Conservation (phyloP, 2,329 filamentous ascomycete genomes). For the Magnaporthiopsis incrustans region DNA sequence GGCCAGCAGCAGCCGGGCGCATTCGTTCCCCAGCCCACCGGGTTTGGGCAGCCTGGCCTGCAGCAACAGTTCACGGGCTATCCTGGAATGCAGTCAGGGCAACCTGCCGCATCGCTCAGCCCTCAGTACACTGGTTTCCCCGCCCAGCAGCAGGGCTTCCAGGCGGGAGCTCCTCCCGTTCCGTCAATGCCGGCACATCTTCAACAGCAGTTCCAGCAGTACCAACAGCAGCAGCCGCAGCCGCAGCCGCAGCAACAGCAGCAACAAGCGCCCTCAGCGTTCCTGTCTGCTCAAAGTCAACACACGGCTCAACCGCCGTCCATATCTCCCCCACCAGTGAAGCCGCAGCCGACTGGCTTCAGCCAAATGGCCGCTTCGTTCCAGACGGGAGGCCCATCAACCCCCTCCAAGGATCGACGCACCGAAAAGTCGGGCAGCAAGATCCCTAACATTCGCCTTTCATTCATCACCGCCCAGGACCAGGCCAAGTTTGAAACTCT, state of each 20-base stretch:
- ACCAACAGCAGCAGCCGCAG: constrained; percentile 40
- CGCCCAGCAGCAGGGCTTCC: constrained; percentile 47
- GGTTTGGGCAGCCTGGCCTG: constrained; percentile 47
- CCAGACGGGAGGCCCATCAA: constrained; percentile 34
- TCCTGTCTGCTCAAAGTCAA: constrained; percentile 37
- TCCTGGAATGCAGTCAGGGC: constrained; percentile 45
- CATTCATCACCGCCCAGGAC: constrained; percentile 91
- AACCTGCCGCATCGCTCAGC: constrained; percentile 50
- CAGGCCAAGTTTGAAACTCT: constrained; percentile 96
- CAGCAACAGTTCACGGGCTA: constrained; percentile 56
- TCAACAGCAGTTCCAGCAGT: constrained; percentile 47
- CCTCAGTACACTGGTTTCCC: constrained; percentile 63
- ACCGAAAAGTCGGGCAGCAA: constrained; percentile 53
- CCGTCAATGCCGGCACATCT: constrained; percentile 52
- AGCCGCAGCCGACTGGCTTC: constrained; percentile 60
- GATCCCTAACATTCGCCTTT: constrained; percentile 89
- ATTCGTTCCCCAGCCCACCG: constrained; percentile 53
- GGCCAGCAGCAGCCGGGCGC: constrained; percentile 38
- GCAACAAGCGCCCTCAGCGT: constrained; percentile 28
- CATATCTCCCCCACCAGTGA: constrained; percentile 51
- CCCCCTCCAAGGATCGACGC: constrained; percentile 34
- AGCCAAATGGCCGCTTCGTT: constrained; percentile 60
- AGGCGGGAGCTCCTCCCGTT: constrained; percentile 51
- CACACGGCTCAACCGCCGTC: constrained; percentile 32
- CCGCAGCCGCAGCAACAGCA: constrained; percentile 35